Evolutionary conservation across 768 basidiomycete genomes (phyloP), one percentile per base, ranked within the genome.

Genomic region (Tricholomella constricta): DNA sequence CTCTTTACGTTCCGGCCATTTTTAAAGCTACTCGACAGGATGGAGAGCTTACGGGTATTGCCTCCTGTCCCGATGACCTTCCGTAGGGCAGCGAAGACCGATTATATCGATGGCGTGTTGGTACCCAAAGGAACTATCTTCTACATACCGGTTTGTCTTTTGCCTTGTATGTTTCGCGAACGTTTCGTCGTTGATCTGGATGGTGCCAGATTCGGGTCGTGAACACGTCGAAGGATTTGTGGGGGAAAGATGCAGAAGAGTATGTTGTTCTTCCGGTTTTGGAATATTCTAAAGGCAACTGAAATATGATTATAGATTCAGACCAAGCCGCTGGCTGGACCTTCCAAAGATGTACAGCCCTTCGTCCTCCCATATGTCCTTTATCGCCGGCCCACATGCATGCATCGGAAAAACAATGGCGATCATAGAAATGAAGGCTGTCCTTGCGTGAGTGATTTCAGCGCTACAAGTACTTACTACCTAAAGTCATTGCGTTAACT

Each of bases 191-290:
- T n/a, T n/a, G 11, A n/a, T 45, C 26, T 15, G 9, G 7, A 14
- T 11, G n/a, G 12, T 15, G 12, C 4, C 48, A 81, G 78, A 79
- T 81, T 46, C 74, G 77, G 31, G 75, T 74, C 4, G 65, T 80
- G 38, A 82, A 82, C 55, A 79, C 78, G 1, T 78, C 74, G 71
- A 75, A 74, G 47, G 71, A 66, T 11, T 55, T 78, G 10, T 82
- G 79, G 80, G 80, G 80, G 12, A 70, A 72, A 42, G 77, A 82
- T 52, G 79, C 79, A 2, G 77, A 78, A 57, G 74, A 76, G 75
- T 78, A 62, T 26, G 70, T 49, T 29, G 20, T 32, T 54, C 45
- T 27, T 14, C 51, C 34, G 46, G n/a, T n/a, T 15, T 22, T 54
- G 25, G 20, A 31, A 17, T 4, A 23, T 7, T 27, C 12, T 10